phyloP scores from a whole-genome alignment of 352 stramenopile genomes.

The Phytophthora tentaculata region DNA sequence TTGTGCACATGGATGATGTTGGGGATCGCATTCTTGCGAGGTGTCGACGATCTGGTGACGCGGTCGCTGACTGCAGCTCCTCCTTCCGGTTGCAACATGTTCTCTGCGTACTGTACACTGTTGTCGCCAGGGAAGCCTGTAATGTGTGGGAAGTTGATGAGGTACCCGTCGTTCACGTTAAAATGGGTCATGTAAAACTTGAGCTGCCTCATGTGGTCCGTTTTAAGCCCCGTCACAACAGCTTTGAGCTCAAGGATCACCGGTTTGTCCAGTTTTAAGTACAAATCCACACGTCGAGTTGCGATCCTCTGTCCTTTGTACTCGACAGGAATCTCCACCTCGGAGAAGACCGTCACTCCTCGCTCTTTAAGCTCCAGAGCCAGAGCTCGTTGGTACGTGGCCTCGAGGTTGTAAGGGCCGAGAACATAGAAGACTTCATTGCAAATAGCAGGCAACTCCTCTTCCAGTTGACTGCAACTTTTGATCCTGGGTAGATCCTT shows the following conservation, averaged over 20 bases:
- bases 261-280: slow-evolving; percentile 33
- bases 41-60: slow-evolving; percentile 18
- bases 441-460: slow-evolving; percentile 31
- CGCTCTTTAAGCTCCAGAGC: slow-evolving; percentile 30
- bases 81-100: slow-evolving; percentile 27
- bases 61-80: slow-evolving; percentile 26
- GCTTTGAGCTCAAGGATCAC: slow-evolving; percentile 52
- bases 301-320: slow-evolving; percentile 42
- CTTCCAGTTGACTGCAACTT: slow-evolving; percentile 15
- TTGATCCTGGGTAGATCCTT: slow-evolving; percentile 10
- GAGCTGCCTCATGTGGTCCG: slow-evolving; percentile 41
- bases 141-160: slow-evolving; percentile 52
- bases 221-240: slow-evolving; percentile 22
- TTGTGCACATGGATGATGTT: slow-evolving; percentile 29
- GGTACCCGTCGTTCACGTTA: slow-evolving; percentile 35
- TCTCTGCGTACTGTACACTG: slow-evolving; percentile 13
- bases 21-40: slow-evolving; percentile 15
- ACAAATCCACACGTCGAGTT: slow-evolving; percentile 41
- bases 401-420: slow-evolving; percentile 42
- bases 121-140: slow-evolving; percentile 40
- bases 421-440: slow-evolving; percentile 44
- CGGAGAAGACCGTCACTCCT: slow-evolving; percentile 33
- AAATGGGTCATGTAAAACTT: slow-evolving; percentile 53
- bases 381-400: slow-evolving; percentile 47
- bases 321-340: slow-evolving; percentile 39